Base-by-base conservation (phyloP, 2,329 filamentous ascomycete genomes). In the Nemania diffusa region DNA sequence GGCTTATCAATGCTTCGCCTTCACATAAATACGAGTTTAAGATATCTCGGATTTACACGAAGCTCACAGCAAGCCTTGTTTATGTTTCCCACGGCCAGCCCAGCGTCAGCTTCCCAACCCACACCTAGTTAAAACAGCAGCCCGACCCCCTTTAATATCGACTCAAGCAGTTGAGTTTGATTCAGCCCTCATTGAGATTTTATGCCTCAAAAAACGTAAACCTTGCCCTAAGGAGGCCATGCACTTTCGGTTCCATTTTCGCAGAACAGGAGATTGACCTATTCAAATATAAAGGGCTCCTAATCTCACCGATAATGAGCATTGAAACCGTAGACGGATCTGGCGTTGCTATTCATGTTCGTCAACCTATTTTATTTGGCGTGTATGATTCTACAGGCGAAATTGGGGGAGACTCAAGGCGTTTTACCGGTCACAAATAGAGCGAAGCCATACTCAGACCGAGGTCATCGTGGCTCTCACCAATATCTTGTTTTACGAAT, bases 301-400 rank as follows among this genome's bases (percentile, higher is more conserved):
- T 11, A 22, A 17, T n/a, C 17, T 15, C 13, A 17, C 7, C 13
- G 15, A 26, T 29, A 53, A 52, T 17, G 46, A 57, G 46, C 34
- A 44, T 56, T 13, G 34, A 48, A 53, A 44, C 17, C 29, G 29
- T 57, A 62, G 32, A 57, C 44, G 29, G 63, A 29, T n/a, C 15
- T 13, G 40, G 50, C 37, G 40, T 48, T 42, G 13, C 24, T 17
- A 17, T 53, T 48, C 9, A 46, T 29, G 9, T 26, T 34, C 7
- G 11, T 22, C 15, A 17, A 24, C 44, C 6, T 26, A 22, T 53
- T 15, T 5, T 9, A 44, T 24, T 52, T 9, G 20, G 53, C 17
- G 3, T n/a, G 44, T n/a, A 37, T 34, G 24, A 29, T 26, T 4
- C 26, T 24, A 22, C n/a, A 44, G 27, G n/a, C 11, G 34, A 53